Base-by-base conservation (phyloP, 2,329 filamentous ascomycete species). In the Pseudogymnoascus sp. region DNA sequence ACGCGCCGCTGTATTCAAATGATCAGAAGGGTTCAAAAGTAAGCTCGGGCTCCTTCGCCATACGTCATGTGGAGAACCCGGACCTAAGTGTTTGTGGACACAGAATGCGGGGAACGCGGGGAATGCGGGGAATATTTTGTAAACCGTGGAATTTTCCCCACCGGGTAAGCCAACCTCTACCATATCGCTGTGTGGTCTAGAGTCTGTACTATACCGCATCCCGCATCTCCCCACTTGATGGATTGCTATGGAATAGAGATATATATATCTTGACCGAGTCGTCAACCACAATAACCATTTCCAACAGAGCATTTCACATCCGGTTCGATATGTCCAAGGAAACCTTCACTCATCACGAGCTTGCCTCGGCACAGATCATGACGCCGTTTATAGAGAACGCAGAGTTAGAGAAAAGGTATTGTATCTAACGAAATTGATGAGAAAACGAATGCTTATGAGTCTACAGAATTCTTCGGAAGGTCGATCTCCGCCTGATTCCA, bases 401-500 rank as follows among this genome's bases (percentile, higher is more conserved):
- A 50, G 64, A 61, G 31, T 59, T 64, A 59, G 64, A 65, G 41
- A 63, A 53, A 59, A 63, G 62, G 64, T 65, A 41, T 43, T 61
- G 7, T 33, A 41, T 37, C 41, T n/a, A 63, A 11, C 28, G 33
- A 40, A 22, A 12, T 24, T 40, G 35, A 37, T 37, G 50, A 50
- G 24, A 53, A 10, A 53, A 24, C 24, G 62, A 50, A 37, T 24
- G 31, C 41, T 63, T 61, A 65, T 60, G 10, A 28, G 31, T 22
- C 8, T 38, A 31, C 31, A 65, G 64, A 60, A 62, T 65, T 35
- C 60, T 65, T 40, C 61, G 64, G 33, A 65, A 65, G 56, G 64
- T 65, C 28, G 64, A 65, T 24, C 43, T 65, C 19, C 64, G 64
- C 53, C 37, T 65, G 59, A 65, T 65, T 35, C 64, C 64, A 24